A percentile compares a stretch with the other conserved stretches of the same genome.
phyloP scores from a whole-genome alignment of 176 grass and related monocot species.

The Bothriochloa decipiens region DNA sequence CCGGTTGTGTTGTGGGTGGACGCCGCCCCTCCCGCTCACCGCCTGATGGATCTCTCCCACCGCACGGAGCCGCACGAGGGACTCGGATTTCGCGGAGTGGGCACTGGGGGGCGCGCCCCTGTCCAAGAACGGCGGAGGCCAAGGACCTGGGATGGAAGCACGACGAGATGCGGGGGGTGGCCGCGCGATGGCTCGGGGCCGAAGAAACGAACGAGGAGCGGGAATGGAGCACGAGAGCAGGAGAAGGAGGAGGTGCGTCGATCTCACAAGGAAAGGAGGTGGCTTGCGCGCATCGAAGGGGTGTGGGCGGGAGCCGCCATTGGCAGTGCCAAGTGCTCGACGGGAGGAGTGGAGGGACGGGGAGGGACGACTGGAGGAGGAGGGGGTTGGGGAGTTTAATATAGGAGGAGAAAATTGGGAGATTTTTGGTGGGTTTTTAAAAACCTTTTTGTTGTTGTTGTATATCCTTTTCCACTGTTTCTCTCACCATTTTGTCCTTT shows the following conservation, averaged over 20 bases:
- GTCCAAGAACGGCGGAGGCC: conserved; percentile 18
- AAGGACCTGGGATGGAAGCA: conserved; percentile 10
- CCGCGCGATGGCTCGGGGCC: conserved; percentile 1
- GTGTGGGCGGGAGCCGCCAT: conserved; percentile 40
- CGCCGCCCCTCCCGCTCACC: background rate
- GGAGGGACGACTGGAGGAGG: conserved; percentile 33
- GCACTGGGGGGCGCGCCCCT: background rate
- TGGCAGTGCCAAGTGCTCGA: conserved; percentile 56
- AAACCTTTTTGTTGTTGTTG: background rate
- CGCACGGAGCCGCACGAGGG: background rate
- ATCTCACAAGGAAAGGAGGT: conserved; percentile 50
- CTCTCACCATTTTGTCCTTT: conserved; percentile 22
- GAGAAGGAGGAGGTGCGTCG: conserved; percentile 9
- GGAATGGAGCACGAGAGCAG: background rate
- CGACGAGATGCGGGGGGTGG: conserved; percentile 38
- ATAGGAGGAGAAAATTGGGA: conserved; percentile 46
- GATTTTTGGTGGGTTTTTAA: background rate
- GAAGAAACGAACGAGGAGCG: background rate
- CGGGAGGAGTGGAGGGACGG: conserved; percentile 40
- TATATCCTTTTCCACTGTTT: background rate
- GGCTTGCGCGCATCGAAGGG: conserved; percentile 26
- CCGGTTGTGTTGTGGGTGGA: background rate
- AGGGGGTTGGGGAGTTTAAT: conserved; percentile 47
- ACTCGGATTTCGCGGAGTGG: background rate
- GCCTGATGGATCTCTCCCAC: conserved; percentile 30